Evolutionary conservation across 2,329 filamentous ascomycete species (phyloP), one percentile per base, ranked within the genome.

Genomic region (Exophiala calicioides): DNA sequence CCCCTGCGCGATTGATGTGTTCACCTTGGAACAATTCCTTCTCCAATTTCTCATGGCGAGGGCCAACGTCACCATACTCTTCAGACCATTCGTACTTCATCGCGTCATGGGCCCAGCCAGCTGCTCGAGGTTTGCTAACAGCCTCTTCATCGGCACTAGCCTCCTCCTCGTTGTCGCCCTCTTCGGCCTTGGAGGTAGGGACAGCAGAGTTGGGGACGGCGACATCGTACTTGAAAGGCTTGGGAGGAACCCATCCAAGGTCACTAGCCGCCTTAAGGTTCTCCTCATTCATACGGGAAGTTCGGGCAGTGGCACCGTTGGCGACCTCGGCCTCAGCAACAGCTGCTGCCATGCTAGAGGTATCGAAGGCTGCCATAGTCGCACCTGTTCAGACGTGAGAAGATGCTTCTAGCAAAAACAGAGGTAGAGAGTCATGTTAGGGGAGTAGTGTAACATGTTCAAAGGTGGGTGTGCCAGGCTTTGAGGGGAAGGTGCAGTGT

Each of bases 51-150:
- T 77, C 72, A 42, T 84, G 78, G 38, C 73, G 74, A 0, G 90
- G 90, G 5, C 85, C 91, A 43, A 98, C 74, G 30, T 97, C 91
- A 2, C 91, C 93, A 57, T 78, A 87, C 2, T 95, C 88, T 8
- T 90, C 89, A 13, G 82, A 77, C 86, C 87, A 97, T 61, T 90
- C 81, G 59, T 97, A 97, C 32, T 86, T 75, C 0, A 64, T 69
- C n/a, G 81, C 84, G 44, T 79, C 78, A 27, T 72, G 71, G 40
- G 74, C 71, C 80, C 74, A 81, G 13, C 80, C 73, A 81, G 15
- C 63, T 47, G 20, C 21, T 35, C 16, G 16, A 13, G 15, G 13
- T 7, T 18, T 40, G 27, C 18, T 24, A 12, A 26, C 27, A 7
- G 24, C 20, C 8, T 6, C 23, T 16, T 47, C 27, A 7, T 29